Percentiles rank a stretch among this genome's conserved stretches.
phyloP scores from a whole-genome alignment of 1,139 yeast genomes.

The Pichia sp. region DNA sequence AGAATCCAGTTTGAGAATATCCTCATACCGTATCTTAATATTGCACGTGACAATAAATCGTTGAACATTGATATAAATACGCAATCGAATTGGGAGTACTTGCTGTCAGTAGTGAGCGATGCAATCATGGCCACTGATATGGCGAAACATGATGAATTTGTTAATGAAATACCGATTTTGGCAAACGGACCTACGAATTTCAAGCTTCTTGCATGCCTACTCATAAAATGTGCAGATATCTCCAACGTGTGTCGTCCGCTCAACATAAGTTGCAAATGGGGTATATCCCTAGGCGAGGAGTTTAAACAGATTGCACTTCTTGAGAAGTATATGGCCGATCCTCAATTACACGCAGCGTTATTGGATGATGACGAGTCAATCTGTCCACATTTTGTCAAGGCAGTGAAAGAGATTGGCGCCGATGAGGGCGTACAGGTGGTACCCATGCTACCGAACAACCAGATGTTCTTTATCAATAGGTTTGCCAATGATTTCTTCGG shows the following conservation, averaged over 20 bases:
- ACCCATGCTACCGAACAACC: conserved; percentile 76
- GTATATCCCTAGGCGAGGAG: conserved; percentile 66
- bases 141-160: conserved; percentile 81
- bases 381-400: no score
- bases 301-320: conserved; percentile 60
- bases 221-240: conserved; percentile 90
- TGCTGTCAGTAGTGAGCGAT: no score
- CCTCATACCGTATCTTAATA: conserved; percentile 12
- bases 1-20: conserved; percentile 62
- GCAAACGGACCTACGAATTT: conserved; percentile 14
- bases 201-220: conserved; percentile 49
- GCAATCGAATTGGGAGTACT: no score
- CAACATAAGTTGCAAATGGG: conserved; percentile 79
- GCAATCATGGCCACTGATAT: conserved; percentile 76
- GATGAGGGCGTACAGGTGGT: no score
- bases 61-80: no score
- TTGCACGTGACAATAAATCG: background rate
- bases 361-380: no score
- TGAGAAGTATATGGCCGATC: conserved; percentile 38
- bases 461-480: conserved; percentile 72
- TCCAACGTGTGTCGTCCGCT: conserved; percentile 84
- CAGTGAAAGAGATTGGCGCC: no score
- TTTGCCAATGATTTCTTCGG: conserved; percentile 74
- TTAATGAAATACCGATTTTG: conserved; percentile 34
- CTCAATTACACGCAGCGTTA: no score